Evolutionary conservation across 2,329 filamentous ascomycete genomes (phyloP), one percentile per base, ranked within the genome.

Genomic region (Aureobasidium pullulans): DNA sequence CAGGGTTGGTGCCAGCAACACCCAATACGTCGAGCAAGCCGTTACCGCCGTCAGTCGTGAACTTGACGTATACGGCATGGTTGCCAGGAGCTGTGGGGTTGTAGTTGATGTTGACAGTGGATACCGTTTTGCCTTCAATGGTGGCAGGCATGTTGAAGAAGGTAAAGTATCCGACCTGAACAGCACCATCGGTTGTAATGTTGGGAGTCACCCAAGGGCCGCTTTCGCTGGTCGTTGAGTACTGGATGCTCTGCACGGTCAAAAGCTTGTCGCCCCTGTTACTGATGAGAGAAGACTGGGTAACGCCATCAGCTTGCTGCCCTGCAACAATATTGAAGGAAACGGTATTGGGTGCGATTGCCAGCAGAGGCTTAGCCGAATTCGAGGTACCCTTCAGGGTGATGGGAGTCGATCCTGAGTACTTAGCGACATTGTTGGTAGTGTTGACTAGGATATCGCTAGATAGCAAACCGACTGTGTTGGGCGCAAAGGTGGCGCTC

Each of bases 311-410:
- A 0, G 73, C 66, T 15, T 57, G 53, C 10, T 34, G 31, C 0
- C 77, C 79, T 1, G 76, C 73, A 32, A 84, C 75, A 2, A 81
- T 72, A 3, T 74, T 71, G 63, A 84, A 84, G 0, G 76, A 75
- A 4, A 84, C 63, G 0, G 73, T 73, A 8, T 75, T 73, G 0
- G 82, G 81, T 2, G 72, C 75, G 15, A 84, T 66, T 0, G 71
- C 68, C 1, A 84, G 67, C 2, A 84, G 66, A 0, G 81, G 72
- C 1, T 66, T 70, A 0, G 71, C 64, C 28, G 80, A 83, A 42
- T 76, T 69, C 0, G 79, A 80, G 0, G 75, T 78, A 13, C 81
- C 82, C 0, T 72, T 74, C 8, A 84, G 67, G 0, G 75, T 72
- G 34, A 82, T 70, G 1, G 77, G 74, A 0, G 78, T 79, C 47